Evolutionary conservation across 2,329 filamentous ascomycete genomes (phyloP).

Genomic region (Claviceps sp.): DNA sequence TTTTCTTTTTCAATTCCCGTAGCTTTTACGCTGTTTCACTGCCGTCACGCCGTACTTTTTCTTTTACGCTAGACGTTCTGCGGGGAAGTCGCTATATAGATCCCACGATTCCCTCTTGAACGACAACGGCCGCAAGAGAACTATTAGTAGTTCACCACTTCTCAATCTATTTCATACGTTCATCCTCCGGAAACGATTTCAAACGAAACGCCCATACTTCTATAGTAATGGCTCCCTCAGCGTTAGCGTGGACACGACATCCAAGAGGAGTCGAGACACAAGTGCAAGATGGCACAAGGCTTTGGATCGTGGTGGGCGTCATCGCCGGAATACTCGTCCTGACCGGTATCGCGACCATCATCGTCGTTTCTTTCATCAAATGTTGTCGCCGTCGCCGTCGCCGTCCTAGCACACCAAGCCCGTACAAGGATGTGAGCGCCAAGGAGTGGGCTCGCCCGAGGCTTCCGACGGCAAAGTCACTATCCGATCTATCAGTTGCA

Average conservation of each 20-base stretch:
- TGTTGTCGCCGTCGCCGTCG: background rate
- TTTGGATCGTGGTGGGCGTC: background rate
- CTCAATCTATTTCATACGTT: too few species aligned
- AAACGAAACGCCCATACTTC: background rate
- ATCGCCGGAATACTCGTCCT: background rate
- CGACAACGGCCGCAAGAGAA: too few species aligned
- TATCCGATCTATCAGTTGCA: background rate
- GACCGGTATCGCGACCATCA: background rate
- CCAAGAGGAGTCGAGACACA: background rate
- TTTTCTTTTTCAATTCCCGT: background rate
- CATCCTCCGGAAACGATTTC: too few species aligned
- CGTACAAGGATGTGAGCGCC: conserved; percentile 1
- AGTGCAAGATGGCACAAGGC: background rate
- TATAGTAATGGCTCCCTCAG: background rate
- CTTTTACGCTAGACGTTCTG: background rate
- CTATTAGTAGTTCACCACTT: too few species aligned
- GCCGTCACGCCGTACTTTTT: background rate
- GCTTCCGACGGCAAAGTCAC: background rate
- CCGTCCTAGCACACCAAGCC: background rate
- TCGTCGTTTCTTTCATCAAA: background rate
- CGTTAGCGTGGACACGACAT: background rate
- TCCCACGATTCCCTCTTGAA: too few species aligned
- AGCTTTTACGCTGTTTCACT: too few species aligned
- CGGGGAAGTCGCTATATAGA: background rate
- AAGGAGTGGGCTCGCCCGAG: background rate